These are phyloP conservation scores for Sanghuangporus weigelae DNA, from an alignment of 1,284 basidiomycete species.

Conservation along the genomic window DNA sequence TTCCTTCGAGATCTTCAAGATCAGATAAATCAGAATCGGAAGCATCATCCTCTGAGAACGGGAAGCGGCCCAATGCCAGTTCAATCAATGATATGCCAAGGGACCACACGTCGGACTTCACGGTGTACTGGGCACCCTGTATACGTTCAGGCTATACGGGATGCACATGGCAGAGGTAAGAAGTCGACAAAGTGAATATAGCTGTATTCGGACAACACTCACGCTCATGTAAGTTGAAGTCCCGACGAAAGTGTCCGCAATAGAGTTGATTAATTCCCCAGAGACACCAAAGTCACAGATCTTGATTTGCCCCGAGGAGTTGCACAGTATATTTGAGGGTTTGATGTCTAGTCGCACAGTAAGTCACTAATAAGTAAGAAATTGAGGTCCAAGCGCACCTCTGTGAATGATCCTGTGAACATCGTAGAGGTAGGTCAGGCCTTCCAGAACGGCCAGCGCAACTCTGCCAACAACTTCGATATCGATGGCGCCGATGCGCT, in stretches of 20 bases:
- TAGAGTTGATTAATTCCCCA: constrained; percentile 97
- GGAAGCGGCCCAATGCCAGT: constrained; percentile 89
- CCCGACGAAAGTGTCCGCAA: constrained; percentile 98
- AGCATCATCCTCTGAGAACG: constrained; percentile 70
- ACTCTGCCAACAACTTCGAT: constrained; percentile 89
- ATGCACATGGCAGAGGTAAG: constrained; percentile 4
- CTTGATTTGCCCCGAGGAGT: constrained; percentile 93
- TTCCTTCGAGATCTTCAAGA: constrained; percentile 49
- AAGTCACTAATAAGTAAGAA: constrained; percentile 1
- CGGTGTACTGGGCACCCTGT: constrained; percentile 95
- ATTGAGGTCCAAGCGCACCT: constrained; percentile 47
- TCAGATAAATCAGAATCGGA: constrained; percentile 67
- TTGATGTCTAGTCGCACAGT: constrained; percentile 79
- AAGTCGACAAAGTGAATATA: constrained; percentile 14
- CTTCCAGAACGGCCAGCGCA: constrained; percentile 88
- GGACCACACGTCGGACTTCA: constrained; percentile 98
- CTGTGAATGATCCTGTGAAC: constrained; percentile 99
- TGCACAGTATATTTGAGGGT: constrained; percentile 95
- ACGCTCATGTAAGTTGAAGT: constrained; percentile 99
- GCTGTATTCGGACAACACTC: constrained; percentile 32
- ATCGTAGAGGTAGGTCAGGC: constrained; percentile 97
- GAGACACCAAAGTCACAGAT: constrained; percentile 99
- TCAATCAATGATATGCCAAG: constrained; percentile 94
- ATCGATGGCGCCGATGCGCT: constrained; percentile 85
- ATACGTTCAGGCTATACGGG: constrained; percentile 89